These are phyloP conservation scores for Globisporangium cederbergense DNA, from an alignment of 352 stramenopile genomes.

Conservation along the genomic window DNA sequence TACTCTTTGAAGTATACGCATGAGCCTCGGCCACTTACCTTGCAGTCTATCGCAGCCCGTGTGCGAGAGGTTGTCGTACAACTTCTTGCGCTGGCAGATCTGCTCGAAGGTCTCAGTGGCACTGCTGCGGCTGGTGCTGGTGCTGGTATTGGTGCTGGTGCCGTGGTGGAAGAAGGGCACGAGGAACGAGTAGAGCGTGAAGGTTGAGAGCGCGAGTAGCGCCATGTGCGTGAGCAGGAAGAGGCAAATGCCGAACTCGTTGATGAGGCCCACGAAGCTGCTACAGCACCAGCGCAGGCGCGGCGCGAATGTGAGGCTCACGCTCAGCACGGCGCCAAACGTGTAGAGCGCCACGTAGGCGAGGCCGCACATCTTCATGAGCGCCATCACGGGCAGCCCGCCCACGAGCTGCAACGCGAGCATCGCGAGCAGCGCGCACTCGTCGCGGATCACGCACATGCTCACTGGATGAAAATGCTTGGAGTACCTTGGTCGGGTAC, in stretches of 20 bases:
- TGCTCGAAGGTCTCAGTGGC: conserved; percentile 23
- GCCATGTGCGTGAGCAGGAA: conserved; percentile 38
- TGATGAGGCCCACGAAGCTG: conserved; percentile 27
- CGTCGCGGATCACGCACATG: conserved; percentile 46
- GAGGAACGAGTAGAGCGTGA: conserved; percentile 36
- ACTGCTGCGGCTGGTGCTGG: background rate
- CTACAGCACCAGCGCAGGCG: conserved; percentile 35
- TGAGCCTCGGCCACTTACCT: conserved; percentile 18
- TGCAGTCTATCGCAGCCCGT: conserved; percentile 40
- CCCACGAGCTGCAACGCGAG: conserved; percentile 34
- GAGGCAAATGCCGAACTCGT: conserved; percentile 40
- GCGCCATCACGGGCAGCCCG: conserved; percentile 41
- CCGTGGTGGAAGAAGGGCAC: conserved; percentile 27
- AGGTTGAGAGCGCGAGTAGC: conserved; percentile 36
- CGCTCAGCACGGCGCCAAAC: conserved; percentile 35
- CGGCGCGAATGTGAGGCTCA: conserved; percentile 40
- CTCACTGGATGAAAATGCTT: background rate
- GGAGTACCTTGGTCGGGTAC: background rate
- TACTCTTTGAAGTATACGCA: background rate
- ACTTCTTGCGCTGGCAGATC: conserved; percentile 29
- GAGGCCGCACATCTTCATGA: conserved; percentile 45
- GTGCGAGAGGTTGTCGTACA: conserved; percentile 40
- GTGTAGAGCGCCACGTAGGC: conserved; percentile 29
- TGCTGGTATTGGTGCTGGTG: background rate
- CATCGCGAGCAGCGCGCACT: conserved; percentile 43